A percentile compares a stretch with the other conserved stretches of the same genome.
phyloP scores from a whole-genome alignment of 306 rosid genomes.

The Macrotyloma uniflorum region DNA sequence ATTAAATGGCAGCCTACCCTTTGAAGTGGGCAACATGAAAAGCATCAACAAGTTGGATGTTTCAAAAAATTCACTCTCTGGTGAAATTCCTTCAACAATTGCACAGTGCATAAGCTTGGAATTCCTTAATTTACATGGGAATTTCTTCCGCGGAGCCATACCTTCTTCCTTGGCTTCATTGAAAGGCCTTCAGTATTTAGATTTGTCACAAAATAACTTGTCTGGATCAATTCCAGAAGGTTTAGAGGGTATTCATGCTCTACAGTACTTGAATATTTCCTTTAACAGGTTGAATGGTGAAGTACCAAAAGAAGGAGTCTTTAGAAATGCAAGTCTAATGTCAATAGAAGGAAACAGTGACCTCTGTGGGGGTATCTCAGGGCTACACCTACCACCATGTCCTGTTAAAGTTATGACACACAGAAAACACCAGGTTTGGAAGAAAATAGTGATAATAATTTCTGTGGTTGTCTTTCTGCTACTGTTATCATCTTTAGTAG shows the following conservation, averaged over 20 bases:
- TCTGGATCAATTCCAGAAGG: conserved; percentile 25
- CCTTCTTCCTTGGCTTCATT: conserved; percentile 10
- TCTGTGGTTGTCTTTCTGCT: conserved; percentile 12
- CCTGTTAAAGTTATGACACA: neutral
- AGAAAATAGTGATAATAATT: conserved; percentile 16
- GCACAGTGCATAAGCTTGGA: conserved; percentile 19
- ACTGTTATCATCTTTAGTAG: neutral
- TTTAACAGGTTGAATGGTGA: conserved; percentile 36
- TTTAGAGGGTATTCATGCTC: neutral
- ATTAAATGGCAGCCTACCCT: conserved; percentile 17
- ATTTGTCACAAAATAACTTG: conserved; percentile 18
- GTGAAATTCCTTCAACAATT: conserved; percentile 19
- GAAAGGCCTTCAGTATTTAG: conserved; percentile 20
- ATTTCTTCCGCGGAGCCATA: conserved; percentile 21
- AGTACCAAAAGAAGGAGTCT: conserved; percentile 30
- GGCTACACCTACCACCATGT: conserved; percentile 36
- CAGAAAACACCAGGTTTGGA: conserved; percentile 25
- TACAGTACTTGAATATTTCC: conserved; percentile 26
- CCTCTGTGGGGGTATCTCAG: conserved; percentile 35
- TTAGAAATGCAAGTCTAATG: conserved; percentile 24
- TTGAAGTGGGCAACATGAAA: conserved; percentile 11
- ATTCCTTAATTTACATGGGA: conserved; percentile 14
- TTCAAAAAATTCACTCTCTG: conserved; percentile 25
- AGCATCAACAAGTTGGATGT: neutral
- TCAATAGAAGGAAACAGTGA: conserved; percentile 21